Evolutionary conservation across 495 filamentous ascomycete species (phyloP).

Genomic region (Massariosphaeria phaeospora): DNA sequence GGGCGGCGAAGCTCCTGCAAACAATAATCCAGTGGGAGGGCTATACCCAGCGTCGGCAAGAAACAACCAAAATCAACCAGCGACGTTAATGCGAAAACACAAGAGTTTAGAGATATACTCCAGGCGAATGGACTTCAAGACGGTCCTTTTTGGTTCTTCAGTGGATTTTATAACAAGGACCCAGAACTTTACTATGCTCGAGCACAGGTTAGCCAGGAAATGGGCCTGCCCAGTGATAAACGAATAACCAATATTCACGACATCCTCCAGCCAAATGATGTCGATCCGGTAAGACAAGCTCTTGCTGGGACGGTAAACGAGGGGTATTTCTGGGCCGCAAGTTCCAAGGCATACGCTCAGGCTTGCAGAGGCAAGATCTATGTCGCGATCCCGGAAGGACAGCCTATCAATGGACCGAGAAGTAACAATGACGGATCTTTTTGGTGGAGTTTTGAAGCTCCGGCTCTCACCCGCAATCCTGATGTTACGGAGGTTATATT

Average conservation of each 20-base stretch:
- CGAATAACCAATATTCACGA: neutral
- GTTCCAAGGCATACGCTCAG: neutral
- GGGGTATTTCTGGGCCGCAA: neutral
- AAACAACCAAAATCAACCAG: no score
- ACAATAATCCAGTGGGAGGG: no score
- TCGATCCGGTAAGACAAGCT: neutral
- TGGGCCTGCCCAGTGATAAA: no score
- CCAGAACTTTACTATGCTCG: no score
- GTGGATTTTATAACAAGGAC: no score
- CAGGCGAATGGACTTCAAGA: no score
- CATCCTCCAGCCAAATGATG: neutral
- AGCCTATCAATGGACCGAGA: neutral
- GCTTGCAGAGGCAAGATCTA: neutral
- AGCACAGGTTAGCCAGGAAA: no score
- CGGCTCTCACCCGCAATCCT: neutral
- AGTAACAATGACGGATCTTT: neutral
- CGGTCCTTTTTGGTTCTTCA: no score
- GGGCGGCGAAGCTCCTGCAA: no score
- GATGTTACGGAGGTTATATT: neutral
- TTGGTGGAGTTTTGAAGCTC: neutral
- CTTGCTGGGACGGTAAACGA: neutral
- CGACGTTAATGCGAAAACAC: no score
- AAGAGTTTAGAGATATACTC: no score
- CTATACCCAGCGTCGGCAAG: no score
- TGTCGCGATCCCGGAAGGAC: neutral